Evolutionary conservation across 805 yeast species (phyloP).

Genomic region (Suhomyces emberorum): DNA sequence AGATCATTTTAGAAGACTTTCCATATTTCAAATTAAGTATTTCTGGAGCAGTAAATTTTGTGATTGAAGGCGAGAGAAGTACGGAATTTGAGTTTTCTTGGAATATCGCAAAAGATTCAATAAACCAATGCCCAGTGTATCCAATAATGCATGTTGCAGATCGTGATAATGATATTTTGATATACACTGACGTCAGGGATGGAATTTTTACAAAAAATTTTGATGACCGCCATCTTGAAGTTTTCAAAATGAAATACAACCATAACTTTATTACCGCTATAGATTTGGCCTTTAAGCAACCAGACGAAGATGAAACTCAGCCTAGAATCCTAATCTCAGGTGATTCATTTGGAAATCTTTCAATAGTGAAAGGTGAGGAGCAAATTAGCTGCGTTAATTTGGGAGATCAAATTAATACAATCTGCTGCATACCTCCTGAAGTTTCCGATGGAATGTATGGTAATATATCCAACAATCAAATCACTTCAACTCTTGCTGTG

Average conservation of each 20-base stretch:
- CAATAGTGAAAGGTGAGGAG: conserved; percentile 9
- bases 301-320: not conserved
- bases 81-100: not conserved
- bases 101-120: not conserved
- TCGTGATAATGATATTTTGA: not conserved
- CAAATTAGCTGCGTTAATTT: conserved; percentile 19
- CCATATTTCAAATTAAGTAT: not conserved
- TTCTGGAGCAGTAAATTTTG: not conserved
- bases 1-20: not conserved
- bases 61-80: not conserved
- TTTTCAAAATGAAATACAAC: not conserved
- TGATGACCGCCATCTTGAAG: not conserved
- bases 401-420: conserved; percentile 28
- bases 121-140: conserved; percentile 1
- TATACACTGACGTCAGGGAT: conserved; percentile 4
- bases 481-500: conserved; percentile 8
- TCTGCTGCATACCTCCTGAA: conserved; percentile 5
- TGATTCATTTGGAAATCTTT: conserved; percentile 31
- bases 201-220: conserved; percentile 3
- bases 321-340: conserved; percentile 15
- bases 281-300: not conserved
- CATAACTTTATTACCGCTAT: conserved; percentile 6
- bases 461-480: not conserved
- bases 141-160: not conserved
- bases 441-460: not conserved